Percentiles rank a stretch among this genome's conserved stretches.
phyloP scores from a whole-genome alignment of 768 basidiomycete genomes.

The Gymnopilus dilepis region DNA sequence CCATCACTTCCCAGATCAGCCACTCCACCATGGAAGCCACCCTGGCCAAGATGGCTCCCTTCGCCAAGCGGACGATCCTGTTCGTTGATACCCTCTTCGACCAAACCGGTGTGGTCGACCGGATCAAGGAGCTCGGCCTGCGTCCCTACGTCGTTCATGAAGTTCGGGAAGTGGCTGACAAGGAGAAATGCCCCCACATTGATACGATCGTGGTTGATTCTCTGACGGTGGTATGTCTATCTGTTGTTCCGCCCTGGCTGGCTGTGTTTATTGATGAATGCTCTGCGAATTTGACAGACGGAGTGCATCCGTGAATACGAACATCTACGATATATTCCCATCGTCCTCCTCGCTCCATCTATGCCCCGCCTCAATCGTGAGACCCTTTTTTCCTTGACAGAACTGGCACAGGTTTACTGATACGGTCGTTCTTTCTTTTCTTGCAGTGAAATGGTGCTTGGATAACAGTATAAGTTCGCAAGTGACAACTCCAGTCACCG shows the following conservation, averaged over 20 bases:
- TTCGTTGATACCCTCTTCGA: conserved; percentile 89
- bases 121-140: conserved; percentile 81
- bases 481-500: conserved; percentile 87
- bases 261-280: conserved; percentile 9
- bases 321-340: conserved; percentile 94
- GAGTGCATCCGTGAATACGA: conserved; percentile 91
- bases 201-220: conserved; percentile 97
- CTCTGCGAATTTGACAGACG: conserved; percentile 55
- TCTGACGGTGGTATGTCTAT: conserved; percentile 70
- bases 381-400: conserved; percentile 33
- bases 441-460: conserved; percentile 90
- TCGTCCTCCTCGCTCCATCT: conserved; percentile 85
- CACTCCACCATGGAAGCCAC: conserved; percentile 75
- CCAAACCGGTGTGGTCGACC: conserved; percentile 72
- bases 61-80: conserved; percentile 86
- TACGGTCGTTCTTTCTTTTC: conserved; percentile 12
- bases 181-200: conserved; percentile 83
- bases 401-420: neutral
- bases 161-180: conserved; percentile 81
- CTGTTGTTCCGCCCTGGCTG: conserved; percentile 8
- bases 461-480: conserved; percentile 97
- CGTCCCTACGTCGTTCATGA: conserved; percentile 77
- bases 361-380: conserved; percentile 77
- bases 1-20: conserved; percentile 86
- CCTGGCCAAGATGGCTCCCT: conserved; percentile 82